Percentiles rank a stretch among this genome's conserved stretches.
phyloP scores from a whole-genome alignment of 306 rosid species.

The Cucurbita argyrosperma region DNA sequence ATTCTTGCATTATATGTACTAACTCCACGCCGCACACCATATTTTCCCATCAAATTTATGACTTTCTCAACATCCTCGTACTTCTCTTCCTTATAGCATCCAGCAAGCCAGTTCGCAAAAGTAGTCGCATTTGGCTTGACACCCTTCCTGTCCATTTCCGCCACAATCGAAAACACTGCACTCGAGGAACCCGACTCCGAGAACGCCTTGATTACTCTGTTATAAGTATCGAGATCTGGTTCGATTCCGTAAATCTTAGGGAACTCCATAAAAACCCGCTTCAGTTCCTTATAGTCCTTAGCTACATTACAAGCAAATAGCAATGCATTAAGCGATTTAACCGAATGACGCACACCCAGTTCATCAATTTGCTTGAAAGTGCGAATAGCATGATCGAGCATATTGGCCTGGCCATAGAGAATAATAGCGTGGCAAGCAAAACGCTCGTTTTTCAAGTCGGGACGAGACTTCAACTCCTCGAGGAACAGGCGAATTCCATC shows the following conservation, averaged over 20 bases:
- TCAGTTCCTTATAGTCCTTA: conserved; percentile 42
- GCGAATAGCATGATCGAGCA: conserved; percentile 43
- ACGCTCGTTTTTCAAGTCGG: conserved; percentile 53
- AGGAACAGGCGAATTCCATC: conserved; percentile 41
- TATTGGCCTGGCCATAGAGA: conserved; percentile 67
- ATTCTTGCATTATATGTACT: conserved; percentile 60
- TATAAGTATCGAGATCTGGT: conserved; percentile 51
- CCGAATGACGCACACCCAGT: conserved; percentile 27
- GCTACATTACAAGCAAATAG: conserved; percentile 42
- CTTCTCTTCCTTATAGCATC: conserved; percentile 55
- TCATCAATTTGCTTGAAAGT: conserved; percentile 33
- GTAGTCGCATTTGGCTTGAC: conserved; percentile 35
- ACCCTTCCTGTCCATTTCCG: conserved; percentile 55
- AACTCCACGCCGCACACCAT: conserved; percentile 19
- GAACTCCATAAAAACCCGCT: conserved; percentile 42
- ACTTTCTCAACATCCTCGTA: conserved; percentile 60
- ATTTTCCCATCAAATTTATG: conserved; percentile 40
- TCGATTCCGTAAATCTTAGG: conserved; percentile 37
- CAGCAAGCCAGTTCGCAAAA: conserved; percentile 24
- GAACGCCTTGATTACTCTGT: conserved; percentile 41
- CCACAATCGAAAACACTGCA: conserved; percentile 44
- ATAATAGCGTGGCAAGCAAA: conserved; percentile 44
- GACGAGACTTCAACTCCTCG: conserved; percentile 37
- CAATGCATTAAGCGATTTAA: conserved; percentile 48
- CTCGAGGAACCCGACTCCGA: conserved; percentile 45